Conservation (phyloP, 257 asterid genomes). For the Avicennia marina region DNA sequence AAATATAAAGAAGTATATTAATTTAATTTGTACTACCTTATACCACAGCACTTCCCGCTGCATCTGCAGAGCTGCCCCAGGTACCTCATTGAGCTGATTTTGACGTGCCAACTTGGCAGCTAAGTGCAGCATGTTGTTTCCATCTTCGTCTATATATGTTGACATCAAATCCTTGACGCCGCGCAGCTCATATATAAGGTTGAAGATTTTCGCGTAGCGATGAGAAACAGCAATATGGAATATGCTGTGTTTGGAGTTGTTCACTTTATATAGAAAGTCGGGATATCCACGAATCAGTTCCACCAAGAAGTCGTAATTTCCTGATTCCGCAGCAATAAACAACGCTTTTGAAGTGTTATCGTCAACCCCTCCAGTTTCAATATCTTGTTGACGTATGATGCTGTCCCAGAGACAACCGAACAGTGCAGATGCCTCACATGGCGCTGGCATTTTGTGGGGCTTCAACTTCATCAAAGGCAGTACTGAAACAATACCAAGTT, state of each 20-base stretch:
- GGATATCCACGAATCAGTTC: conserved; percentile 23
- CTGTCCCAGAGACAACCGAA: conserved; percentile 17
- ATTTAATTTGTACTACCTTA: no score
- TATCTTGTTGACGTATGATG: not conserved
- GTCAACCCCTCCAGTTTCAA: not conserved
- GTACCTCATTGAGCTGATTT: conserved; percentile 21
- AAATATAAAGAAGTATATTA: no score
- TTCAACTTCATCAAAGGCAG: not conserved
- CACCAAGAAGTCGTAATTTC: conserved; percentile 28
- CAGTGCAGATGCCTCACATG: conserved; percentile 11
- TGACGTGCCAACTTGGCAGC: conserved; percentile 25
- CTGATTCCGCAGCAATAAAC: conserved; percentile 22
- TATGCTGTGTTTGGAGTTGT: conserved; percentile 23
- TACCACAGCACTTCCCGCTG: conserved; percentile 35
- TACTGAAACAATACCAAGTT: not conserved
- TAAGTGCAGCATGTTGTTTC: conserved; percentile 30
- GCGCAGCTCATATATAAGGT: conserved; percentile 23
- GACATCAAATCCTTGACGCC: conserved; percentile 21
- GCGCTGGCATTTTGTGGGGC: not conserved
- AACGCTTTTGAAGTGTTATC: conserved; percentile 1
- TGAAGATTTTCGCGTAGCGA: conserved; percentile 31
- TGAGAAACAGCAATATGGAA: conserved; percentile 28
- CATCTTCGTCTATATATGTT: conserved; percentile 13
- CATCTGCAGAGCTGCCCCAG: conserved; percentile 37
- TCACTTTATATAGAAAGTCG: conserved; percentile 24